Evolutionary conservation across 2,329 filamentous ascomycete genomes (phyloP), one percentile per base, ranked within the genome.

Genomic region (Diaporthe caulivora): DNA sequence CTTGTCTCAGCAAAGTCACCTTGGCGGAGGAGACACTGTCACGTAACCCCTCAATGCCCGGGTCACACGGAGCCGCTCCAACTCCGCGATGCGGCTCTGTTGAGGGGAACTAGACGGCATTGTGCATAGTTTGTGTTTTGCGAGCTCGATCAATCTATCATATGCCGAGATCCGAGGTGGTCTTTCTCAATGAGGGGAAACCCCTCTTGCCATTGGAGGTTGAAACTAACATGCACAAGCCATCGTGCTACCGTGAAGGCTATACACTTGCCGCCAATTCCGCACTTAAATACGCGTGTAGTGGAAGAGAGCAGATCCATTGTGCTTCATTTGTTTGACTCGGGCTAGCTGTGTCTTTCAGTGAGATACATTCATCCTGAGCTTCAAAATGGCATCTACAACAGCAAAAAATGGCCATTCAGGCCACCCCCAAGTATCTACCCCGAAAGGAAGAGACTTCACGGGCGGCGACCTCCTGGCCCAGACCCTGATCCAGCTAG

Each of bases 381-480:
- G 26, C 29, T 21, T 65, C 42, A 51, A 24, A 21, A 65, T 65
- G 60, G 11, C 13, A 7, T 65, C 60, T 0, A 18, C 42, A 51
- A 26, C 44, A 65, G 60, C 21, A 24, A 51, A 24, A 49, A 21
- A 49, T 11, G 24, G 29, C 8, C 1, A 34, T 37, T 3, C 26
- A 10, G 29, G 21, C 42, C 34, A 65, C 29, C 60, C 60, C 11
- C 11, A 51, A 42, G 26, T 65, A 24, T 49, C 60, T 24, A 1
- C 53, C 26, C 73, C 73, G 2, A 44, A 54, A 17, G 58, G 65
- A 0, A 31, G 85, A 62, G 84, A 86, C 57, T 77, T 86, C 47
- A 81, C 83, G 0, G 85, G 85, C 21, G 85, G 85, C 7, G 86
- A 87, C 74, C 80, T 87, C 2, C 79, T 86, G 3, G 85, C 84